phyloP scores from a whole-genome alignment of 2,329 filamentous ascomycete species.

The Ophiostoma tasmaniense region DNA sequence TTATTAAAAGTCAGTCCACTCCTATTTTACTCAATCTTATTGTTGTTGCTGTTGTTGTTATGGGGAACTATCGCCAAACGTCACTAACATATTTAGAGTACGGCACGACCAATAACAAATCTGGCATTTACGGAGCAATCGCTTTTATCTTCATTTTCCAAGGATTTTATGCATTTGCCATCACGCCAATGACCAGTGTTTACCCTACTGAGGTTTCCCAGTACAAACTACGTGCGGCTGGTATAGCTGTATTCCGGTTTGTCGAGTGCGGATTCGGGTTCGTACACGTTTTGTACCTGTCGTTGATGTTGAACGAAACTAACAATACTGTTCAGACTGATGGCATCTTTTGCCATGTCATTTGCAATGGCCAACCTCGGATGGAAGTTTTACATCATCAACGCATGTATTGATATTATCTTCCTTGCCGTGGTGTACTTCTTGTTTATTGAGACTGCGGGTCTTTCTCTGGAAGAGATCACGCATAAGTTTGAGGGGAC shows the following conservation, averaged over 20 bases:
- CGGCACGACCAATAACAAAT: not conserved
- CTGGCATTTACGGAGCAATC: not conserved
- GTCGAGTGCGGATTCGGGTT: not conserved
- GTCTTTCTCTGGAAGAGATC: not conserved
- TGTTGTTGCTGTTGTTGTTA: not conserved
- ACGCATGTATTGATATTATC: not conserved
- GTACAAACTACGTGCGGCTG: not conserved
- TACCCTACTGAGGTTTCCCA: not conserved
- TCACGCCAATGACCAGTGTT: not conserved
- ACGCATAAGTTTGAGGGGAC: not conserved
- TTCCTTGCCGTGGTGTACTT: not conserved
- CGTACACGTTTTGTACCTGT: not conserved
- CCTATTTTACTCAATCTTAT: not conserved
- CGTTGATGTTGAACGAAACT: not conserved
- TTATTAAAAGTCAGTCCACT: not conserved
- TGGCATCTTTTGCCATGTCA: not conserved
- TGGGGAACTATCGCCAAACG: not conserved
- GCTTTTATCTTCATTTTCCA: not conserved
- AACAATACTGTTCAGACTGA: not conserved
- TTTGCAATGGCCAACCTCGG: not conserved
- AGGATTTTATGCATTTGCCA: not conserved
- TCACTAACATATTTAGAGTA: not conserved
- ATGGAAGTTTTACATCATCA: not conserved
- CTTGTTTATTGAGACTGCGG: not conserved
- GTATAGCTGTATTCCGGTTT: not conserved